A percentile compares a stretch with the other conserved stretches of the same genome.
Conservation (phyloP, 176 grass and related monocot species). For the Bonia amplexicaulis region DNA sequence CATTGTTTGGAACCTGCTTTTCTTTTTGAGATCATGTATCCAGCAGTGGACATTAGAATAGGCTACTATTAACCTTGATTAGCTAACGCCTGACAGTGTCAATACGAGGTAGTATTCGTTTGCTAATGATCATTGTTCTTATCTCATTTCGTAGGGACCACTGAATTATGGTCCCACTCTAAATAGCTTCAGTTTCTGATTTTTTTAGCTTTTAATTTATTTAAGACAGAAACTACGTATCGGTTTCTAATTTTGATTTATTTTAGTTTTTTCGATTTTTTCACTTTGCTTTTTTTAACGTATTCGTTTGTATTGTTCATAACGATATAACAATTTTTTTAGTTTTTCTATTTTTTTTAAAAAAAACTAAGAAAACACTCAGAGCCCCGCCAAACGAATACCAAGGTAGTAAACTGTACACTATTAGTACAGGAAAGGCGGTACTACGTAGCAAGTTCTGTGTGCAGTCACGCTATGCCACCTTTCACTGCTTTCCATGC, state of each 20-base stretch:
- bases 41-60: neutral
- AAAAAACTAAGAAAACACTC: no score
- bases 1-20: neutral
- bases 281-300: no score
- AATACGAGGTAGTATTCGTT: no score
- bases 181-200: accelerated
- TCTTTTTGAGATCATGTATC: neutral
- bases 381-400: no score
- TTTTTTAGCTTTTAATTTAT: no score
- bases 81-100: neutral
- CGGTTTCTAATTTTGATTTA: no score
- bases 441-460: neutral
- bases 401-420: neutral
- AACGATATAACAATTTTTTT: no score
- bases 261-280: no score
- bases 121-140: constrained; percentile 1
- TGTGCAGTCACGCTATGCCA: constrained; percentile 28
- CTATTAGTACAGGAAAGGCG: neutral
- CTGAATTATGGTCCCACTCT: neutral
- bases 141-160: neutral
- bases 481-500: constrained; percentile 54
- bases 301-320: no score
- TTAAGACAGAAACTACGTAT: no score
- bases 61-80: neutral
- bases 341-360: no score